Percentiles rank a stretch among this genome's conserved stretches.
Conservation (phyloP, 2,329 filamentous ascomycete genomes). For the Dendrostoma leiphaemia region DNA sequence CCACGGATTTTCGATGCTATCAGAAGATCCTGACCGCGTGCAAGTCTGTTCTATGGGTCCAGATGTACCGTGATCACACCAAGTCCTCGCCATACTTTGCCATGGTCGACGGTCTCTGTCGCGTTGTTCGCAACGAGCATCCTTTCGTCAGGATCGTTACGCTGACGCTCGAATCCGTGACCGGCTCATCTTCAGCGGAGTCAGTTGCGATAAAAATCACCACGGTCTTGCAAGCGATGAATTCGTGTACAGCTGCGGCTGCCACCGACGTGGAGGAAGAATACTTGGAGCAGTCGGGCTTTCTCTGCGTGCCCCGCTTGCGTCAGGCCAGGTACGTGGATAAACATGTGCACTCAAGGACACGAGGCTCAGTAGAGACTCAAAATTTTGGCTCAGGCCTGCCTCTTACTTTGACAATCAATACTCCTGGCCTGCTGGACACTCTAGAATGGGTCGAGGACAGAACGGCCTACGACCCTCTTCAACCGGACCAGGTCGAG, state of each 20-base stretch:
- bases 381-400: neutral
- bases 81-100: neutral
- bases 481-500: constrained; percentile 21
- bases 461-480: constrained; percentile 1
- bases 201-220: neutral
- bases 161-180: neutral
- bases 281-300: neutral
- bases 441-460: constrained; percentile 10
- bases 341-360: neutral
- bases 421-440: constrained; percentile 1
- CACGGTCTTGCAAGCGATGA: neutral
- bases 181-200: neutral
- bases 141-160: neutral
- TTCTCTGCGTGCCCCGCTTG: neutral
- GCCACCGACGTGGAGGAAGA: neutral
- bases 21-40: neutral
- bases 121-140: neutral
- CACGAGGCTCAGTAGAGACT: neutral
- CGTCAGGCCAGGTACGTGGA: neutral
- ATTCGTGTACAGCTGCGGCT: neutral
- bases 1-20: neutral
- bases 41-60: neutral
- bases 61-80: neutral
- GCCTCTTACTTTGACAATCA: neutral
- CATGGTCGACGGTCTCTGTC: neutral